A percentile compares a stretch with the other conserved stretches of the same genome.
Evolutionary conservation across 129 eudicot species (phyloP).

Genomic region (Pittosporum tobira): DNA sequence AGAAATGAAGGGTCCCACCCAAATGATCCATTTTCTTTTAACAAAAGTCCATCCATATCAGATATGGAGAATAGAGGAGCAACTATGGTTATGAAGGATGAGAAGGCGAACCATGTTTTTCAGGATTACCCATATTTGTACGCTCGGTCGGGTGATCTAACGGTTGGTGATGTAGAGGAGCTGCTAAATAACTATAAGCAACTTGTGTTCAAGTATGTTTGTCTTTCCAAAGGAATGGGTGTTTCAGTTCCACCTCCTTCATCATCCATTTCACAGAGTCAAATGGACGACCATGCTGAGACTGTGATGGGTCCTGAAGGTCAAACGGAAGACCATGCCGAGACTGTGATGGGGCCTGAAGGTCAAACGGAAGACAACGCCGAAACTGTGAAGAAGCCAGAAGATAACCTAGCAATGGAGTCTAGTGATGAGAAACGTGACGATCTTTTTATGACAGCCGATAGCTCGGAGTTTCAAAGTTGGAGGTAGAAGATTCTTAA

Average conservation of each 20-base stretch:
- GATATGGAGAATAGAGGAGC: constrained; percentile 87
- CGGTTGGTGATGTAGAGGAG: constrained; percentile 64
- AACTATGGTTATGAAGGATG: constrained; percentile 51
- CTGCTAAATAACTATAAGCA: constrained; percentile 63
- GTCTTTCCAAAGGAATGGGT: constrained; percentile 79
- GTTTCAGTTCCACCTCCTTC: constrained; percentile 20
- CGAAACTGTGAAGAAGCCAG: too few relatives aligned
- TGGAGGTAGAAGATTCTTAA: constrained; percentile 13
- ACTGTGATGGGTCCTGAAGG: constrained; percentile 16
- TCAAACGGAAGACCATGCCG: too few relatives aligned
- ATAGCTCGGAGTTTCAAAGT: constrained; percentile 16
- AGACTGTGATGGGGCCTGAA: too few relatives aligned
- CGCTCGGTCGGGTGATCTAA: constrained; percentile 69
- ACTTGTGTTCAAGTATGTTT: constrained; percentile 67
- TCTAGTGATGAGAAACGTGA: background rate
- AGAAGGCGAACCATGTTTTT: constrained; percentile 31
- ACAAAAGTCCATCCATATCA: constrained; percentile 48
- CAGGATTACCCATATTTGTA: constrained; percentile 58
- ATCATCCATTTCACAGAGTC: constrained; percentile 5
- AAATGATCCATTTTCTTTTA: constrained; percentile 25
- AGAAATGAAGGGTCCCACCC: constrained; percentile 20
- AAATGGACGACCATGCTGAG: constrained; percentile 14
- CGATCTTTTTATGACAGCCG: background rate
- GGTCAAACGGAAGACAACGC: too few relatives aligned
- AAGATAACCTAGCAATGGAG: constrained; percentile 7